Conservation (phyloP, 2,329 filamentous ascomycete genomes). For the Basipetospora chlamydospora region DNA sequence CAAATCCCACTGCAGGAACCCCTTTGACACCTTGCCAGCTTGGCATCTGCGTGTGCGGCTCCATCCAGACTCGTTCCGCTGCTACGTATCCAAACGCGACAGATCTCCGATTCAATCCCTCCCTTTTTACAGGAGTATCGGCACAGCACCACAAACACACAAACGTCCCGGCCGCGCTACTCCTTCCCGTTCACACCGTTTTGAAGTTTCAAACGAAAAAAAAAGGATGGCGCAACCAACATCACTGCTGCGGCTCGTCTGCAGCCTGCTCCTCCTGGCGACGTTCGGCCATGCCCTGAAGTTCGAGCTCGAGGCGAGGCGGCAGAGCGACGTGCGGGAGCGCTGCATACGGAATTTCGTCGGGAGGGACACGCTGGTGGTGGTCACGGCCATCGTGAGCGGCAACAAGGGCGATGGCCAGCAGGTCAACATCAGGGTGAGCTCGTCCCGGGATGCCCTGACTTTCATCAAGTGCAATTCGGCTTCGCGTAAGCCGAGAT, state of each 20-base stretch:
- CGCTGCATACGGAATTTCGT: constrained; percentile 97
- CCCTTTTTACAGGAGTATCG: too few relatives aligned
- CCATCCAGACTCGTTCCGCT: neutral
- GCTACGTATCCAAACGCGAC: constrained; percentile 4
- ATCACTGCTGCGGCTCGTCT: constrained; percentile 42
- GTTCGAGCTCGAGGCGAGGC: constrained; percentile 73
- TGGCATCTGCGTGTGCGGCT: neutral
- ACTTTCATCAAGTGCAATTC: neutral
- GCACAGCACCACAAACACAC: too few relatives aligned
- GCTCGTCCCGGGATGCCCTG: constrained; percentile 21
- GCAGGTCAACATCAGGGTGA: constrained; percentile 82
- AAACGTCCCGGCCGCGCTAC: too few relatives aligned
- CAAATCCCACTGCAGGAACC: neutral
- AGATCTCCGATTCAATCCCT: constrained; percentile 5
- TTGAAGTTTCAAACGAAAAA: too few relatives aligned
- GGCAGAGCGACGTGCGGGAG: constrained; percentile 47
- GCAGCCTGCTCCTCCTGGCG: constrained; percentile 41
- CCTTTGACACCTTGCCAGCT: neutral
- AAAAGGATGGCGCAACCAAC: constrained; percentile 33
- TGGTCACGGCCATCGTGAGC: constrained; percentile 79
- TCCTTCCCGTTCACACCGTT: too few relatives aligned
- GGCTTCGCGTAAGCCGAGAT: neutral
- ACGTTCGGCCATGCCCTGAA: constrained; percentile 57
- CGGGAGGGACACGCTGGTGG: constrained; percentile 77
- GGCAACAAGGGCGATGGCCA: constrained; percentile 87